Conservation (phyloP, 2,329 filamentous ascomycete species). For the Rachicladosporium sp. region DNA sequence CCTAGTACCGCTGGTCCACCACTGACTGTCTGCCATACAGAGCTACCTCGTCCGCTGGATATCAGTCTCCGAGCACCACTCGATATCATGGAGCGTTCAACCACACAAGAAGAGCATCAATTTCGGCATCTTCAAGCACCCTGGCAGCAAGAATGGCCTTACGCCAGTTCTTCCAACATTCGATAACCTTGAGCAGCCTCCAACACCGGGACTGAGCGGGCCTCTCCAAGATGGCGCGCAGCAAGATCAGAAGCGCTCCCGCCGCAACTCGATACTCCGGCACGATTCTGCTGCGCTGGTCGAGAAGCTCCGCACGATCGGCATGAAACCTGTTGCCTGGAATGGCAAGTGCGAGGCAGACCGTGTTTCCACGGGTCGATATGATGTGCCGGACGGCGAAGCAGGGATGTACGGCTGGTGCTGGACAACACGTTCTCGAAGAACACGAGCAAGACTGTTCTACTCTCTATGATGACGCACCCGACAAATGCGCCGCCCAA, state of each 20-base stretch:
- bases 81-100: slow-evolving; percentile 94
- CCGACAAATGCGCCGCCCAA: slow-evolving; percentile 70
- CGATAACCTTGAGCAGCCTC: slow-evolving; percentile 29
- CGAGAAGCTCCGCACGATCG: slow-evolving; percentile 51
- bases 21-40: slow-evolving; percentile 35
- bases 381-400: slow-evolving; percentile 61
- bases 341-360: slow-evolving; percentile 92
- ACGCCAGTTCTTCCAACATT: slow-evolving; percentile 31
- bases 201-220: slow-evolving; percentile 18
- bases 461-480: slow-evolving; percentile 88
- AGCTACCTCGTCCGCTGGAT: slow-evolving; percentile 98
- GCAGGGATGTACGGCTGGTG: slow-evolving; percentile 88
- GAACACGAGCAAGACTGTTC: slow-evolving; percentile 84
- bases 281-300: slow-evolving; percentile 50
- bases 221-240: slow-evolving; percentile 20
- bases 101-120: slow-evolving; percentile 98
- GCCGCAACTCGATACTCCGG: slow-evolving; percentile 26
- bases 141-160: slow-evolving; percentile 54
- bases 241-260: slow-evolving; percentile 30
- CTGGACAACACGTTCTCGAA: slow-evolving; percentile 99
- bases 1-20: background rate
- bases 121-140: slow-evolving; percentile 96
- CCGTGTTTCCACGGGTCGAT: slow-evolving; percentile 82
- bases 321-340: slow-evolving; percentile 59
- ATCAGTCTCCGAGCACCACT: slow-evolving; percentile 76